Base-by-base conservation (phyloP, 2,329 filamentous ascomycete species). In the Coniochaeta pulveracea region DNA sequence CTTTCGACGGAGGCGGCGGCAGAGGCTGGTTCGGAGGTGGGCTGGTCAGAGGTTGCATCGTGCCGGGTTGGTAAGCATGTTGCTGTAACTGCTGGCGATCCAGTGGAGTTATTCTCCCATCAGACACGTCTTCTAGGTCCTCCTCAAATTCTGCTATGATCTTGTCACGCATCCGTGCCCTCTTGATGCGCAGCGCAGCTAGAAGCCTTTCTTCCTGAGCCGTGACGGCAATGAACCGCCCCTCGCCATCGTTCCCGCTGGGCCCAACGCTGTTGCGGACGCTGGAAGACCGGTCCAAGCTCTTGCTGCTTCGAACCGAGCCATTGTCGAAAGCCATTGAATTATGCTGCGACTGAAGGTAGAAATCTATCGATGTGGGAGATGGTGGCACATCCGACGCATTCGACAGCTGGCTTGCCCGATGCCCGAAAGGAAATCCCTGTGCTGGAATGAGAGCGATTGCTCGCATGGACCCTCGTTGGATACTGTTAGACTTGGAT, bases 161-260 rank as follows among this genome's bases (percentile, higher is more conserved):
- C 3, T 57, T 60, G 39, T 69, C 61, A 3, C 66, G 63, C 63
- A 72, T 70, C n/a, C 57, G 55, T 3, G 68, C 63, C n/a, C 69
- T 59, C 54, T 72, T 72, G 42, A 66, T 61, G 7, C 71, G 61
- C 26, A 76, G 56, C 3, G 71, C 71, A 3, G 70, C 64, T 4
- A 76, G 55, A 1, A 76, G 56, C 59, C 72, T 64, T 48, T 75
- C 67, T 39, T 76, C 71, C 39, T 74, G 69, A 4, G 57, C 61
- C 0, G 69, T 74, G 12, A 76, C 68, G 1, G 69, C 66, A 63
- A 75, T 73, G 35, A 73, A 55, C 2, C 69, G 62, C 10, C 53
- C 56, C 26, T 55, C 56, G 28, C 48, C 44, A 16, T 39, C 39
- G 28, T 49, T 40, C 41, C n/a, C 30, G 8, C 7, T 33, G 21